phyloP scores from a whole-genome alignment of 345 rosid species.

The Rhizophora apiculata region DNA sequence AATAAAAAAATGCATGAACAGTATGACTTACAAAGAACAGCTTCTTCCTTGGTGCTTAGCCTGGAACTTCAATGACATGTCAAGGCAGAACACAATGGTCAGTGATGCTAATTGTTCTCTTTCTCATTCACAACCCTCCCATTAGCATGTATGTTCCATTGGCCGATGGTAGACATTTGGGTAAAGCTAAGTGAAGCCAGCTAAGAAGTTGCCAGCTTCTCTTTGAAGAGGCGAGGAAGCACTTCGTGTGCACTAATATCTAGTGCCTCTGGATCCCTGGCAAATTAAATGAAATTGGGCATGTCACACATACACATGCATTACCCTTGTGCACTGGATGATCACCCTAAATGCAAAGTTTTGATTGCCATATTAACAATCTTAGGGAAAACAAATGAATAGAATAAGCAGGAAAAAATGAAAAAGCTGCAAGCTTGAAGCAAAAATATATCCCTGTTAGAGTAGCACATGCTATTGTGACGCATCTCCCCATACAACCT shows the following conservation, averaged over 20 bases:
- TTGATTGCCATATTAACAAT: neutral
- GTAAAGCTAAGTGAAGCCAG: neutral
- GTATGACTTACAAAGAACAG: conserved; percentile 12
- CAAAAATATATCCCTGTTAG: neutral
- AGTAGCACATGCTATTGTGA: neutral
- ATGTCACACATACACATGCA: neutral
- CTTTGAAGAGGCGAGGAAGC: conserved; percentile 79
- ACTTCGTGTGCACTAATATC: conserved; percentile 78
- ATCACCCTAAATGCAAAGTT: neutral
- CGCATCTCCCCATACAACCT: no score
- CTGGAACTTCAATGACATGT: conserved; percentile 10
- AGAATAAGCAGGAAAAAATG: neutral
- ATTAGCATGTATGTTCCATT: conserved; percentile 2
- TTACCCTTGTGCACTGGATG: neutral
- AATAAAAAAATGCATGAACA: conserved; percentile 13
- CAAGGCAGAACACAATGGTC: conserved; percentile 11
- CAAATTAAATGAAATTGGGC: conserved; percentile 1
- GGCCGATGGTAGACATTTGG: conserved; percentile 4
- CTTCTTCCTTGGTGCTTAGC: conserved; percentile 9
- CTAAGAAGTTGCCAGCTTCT: conserved; percentile 39
- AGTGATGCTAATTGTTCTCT: neutral
- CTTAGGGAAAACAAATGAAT: neutral
- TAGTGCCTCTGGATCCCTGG: conserved; percentile 81
- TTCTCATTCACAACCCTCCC: conserved; percentile 4
- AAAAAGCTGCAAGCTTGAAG: neutral